These are phyloP conservation scores for Juncus effusus DNA, from an alignment of 176 grass and related monocot species.

Conservation along the genomic window DNA sequence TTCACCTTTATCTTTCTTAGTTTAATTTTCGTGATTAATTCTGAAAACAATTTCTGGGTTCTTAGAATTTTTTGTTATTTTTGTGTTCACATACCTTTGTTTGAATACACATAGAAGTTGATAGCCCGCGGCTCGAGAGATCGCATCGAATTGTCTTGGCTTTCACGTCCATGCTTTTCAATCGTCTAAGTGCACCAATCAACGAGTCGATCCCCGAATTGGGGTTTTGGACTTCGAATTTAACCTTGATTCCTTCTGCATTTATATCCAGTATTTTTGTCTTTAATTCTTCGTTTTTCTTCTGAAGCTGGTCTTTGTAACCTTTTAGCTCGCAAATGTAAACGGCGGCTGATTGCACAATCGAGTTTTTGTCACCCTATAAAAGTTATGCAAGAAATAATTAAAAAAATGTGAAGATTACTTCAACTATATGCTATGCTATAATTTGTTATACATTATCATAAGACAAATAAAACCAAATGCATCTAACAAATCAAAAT, in stretches of 20 bases:
- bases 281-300: slow-evolving; percentile 57
- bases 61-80: not conserved
- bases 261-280: slow-evolving; percentile 47
- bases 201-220: slow-evolving; percentile 62
- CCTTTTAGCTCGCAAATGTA: slow-evolving; percentile 61
- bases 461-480: too few species aligned
- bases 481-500: too few species aligned
- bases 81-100: slow-evolving; percentile 47
- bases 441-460: too few species aligned
- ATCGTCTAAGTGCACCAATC: slow-evolving; percentile 55
- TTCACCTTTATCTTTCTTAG: too few species aligned
- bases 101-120: slow-evolving; percentile 56
- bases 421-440: too few species aligned
- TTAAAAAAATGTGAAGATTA: too few species aligned
- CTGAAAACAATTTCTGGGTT: not conserved
- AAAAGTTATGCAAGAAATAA: not conserved
- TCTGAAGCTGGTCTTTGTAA: slow-evolving; percentile 40
- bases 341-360: slow-evolving; percentile 57
- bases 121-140: slow-evolving; percentile 35
- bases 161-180: slow-evolving; percentile 69
- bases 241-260: slow-evolving; percentile 44
- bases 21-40: too few species aligned
- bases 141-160: slow-evolving; percentile 39
- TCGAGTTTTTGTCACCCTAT: slow-evolving; percentile 80
- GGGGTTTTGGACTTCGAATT: slow-evolving; percentile 54